Conservation (phyloP, 768 basidiomycete genomes). For the Hemileccinum rubropunctum region DNA sequence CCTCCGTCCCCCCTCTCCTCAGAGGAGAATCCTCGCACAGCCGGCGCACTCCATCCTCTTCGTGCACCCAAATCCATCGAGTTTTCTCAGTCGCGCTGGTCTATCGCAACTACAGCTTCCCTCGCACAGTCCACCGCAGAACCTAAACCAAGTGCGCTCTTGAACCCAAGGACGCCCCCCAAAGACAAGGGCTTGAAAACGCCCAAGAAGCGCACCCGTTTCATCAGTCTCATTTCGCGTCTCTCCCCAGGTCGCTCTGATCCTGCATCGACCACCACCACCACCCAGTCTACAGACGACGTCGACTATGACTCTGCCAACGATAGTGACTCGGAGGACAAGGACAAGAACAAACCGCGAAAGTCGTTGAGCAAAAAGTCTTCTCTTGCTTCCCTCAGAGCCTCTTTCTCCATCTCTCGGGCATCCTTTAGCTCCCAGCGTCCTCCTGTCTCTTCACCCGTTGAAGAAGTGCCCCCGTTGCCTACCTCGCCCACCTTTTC, state of each 20-base stretch:
- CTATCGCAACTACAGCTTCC: conserved; percentile 32
- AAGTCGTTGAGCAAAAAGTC: conserved; percentile 29
- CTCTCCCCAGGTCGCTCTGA: conserved; percentile 31
- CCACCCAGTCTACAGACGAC: conserved; percentile 2
- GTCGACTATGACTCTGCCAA: conserved; percentile 21
- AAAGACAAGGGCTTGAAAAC: conserved; percentile 24
- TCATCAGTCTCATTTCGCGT: conserved; percentile 32
- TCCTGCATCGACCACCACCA: conserved; percentile 3
- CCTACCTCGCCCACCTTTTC: conserved; percentile 24
- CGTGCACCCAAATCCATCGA: neutral
- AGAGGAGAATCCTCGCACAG: neutral
- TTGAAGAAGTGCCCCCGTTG: conserved; percentile 27
- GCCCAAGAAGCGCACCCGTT: conserved; percentile 31
- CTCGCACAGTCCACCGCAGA: conserved; percentile 15
- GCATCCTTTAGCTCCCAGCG: conserved; percentile 29
- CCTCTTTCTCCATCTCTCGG: conserved; percentile 30
- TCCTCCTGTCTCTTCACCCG: conserved; percentile 13
- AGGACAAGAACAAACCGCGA: conserved; percentile 8
- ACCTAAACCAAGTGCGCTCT: conserved; percentile 1
- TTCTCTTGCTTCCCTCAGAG: conserved; percentile 29
- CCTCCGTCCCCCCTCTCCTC: conserved; percentile 8
- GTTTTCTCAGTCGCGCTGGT: conserved; percentile 26
- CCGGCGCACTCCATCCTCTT: neutral
- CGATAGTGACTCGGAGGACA: conserved; percentile 24
- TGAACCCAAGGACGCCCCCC: conserved; percentile 12